Base-by-base conservation (phyloP, 2,329 filamentous ascomycete genomes). In the Cadophora gregata region DNA sequence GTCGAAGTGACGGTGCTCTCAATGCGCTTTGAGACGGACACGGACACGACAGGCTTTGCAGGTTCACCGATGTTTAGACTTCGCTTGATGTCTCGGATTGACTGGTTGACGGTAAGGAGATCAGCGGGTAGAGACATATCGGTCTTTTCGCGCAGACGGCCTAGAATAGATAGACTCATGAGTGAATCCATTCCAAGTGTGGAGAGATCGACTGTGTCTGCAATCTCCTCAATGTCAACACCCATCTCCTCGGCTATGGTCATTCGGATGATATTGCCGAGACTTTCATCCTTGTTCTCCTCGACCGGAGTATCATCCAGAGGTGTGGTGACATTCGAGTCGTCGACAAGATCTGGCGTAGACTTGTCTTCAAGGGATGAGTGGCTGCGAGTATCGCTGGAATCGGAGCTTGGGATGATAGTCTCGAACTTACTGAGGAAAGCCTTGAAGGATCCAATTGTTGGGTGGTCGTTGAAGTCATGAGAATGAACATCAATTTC, bases 181-280 rank as follows among this genome's bases (percentile, higher is more conserved):
- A 87, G 79, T 1, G 85, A 88, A 74, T 88, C 86, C 79, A 88
- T 85, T 3, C 86, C 86, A 14, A 87, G 78, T 2, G 84, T 82
- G n/a, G 83, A 82, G 63, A 88, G 79, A 69, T 86, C 83, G 0
- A 83, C 82, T 0, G 83, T 83, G 25, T 83, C 83, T 3, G 84
- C 76, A 33, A 88, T 81, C 72, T 92, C 89, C 33, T 88, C 86
- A 12, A 90, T 81, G 27, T 89, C 86, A n/a, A 92, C 86, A 65
- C 88, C 88, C 84, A 92, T 91, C 77, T 92, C 90, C 45, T 84
- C 82, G n/a, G 89, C 86, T 69, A 92, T 88, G 64, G 89, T 90
- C 63, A 85, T 84, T 77, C 90, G 87, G 56, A 91, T 83, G 72
- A 84, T 76, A 75, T 81, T 73, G 79, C 83, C 79, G 45, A 85